phyloP scores from a whole-genome alignment of 305 asterid genomes.

The Fraxinus sp. region DNA sequence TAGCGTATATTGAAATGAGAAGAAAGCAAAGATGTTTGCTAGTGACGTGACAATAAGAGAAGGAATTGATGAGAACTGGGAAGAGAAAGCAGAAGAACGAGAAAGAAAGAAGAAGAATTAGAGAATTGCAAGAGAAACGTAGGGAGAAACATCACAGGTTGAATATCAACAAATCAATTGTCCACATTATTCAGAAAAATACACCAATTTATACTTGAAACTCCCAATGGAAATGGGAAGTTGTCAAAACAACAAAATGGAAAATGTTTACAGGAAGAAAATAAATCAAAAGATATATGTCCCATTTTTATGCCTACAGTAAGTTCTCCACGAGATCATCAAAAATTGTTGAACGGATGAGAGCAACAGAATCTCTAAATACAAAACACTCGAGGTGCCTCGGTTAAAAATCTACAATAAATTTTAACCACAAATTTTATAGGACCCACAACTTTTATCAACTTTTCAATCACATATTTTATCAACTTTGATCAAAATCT shows the following conservation, averaged over 20 bases:
- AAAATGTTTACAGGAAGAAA: not conserved
- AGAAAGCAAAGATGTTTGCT: not conserved
- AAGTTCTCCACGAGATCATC: not conserved
- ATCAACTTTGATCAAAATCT: not conserved
- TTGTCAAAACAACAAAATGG: not conserved
- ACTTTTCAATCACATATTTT: not conserved
- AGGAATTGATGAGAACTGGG: not conserved
- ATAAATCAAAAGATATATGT: not conserved
- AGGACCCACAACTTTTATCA: not conserved
- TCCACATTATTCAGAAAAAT: not conserved
- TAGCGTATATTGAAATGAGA: not conserved
- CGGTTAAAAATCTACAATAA: not conserved
- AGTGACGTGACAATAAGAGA: not conserved
- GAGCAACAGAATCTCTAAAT: not conserved
- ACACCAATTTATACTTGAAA: not conserved
- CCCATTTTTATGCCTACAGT: not conserved
- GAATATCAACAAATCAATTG: not conserved
- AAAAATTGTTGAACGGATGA: not conserved
- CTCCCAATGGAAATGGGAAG: not conserved
- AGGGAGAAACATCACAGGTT: not conserved
- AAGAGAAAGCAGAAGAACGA: not conserved
- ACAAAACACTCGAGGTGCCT: not conserved
- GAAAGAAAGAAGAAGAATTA: not conserved
- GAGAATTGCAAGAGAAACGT: not conserved
- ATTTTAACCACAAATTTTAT: too few relatives aligned